These are phyloP conservation scores for Coemansia sp. DNA, from an alignment of 192 early-diverging fungal species.

Conservation along the genomic window DNA sequence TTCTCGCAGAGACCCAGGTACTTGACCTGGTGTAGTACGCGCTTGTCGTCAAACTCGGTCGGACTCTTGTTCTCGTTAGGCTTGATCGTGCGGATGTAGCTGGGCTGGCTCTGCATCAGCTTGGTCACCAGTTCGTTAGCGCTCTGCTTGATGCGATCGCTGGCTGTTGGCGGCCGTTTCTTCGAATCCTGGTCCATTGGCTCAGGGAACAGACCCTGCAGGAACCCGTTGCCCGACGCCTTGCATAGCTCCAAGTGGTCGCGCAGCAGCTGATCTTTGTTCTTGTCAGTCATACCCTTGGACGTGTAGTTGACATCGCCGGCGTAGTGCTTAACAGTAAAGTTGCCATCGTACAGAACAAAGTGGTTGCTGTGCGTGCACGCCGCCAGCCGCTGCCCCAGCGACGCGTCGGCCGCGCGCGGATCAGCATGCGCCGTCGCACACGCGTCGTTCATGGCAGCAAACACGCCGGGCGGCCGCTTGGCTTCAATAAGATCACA, in stretches of 20 bases:
- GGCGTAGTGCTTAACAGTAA: conserved; percentile 93
- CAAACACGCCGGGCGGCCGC: conserved; percentile 89
- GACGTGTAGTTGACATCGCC: conserved; percentile 92
- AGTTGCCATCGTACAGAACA: conserved; percentile 66
- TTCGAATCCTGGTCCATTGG: conserved; percentile 83
- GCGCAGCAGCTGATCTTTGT: conserved; percentile 94
- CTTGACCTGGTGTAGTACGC: conserved; percentile 95
- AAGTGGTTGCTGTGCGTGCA: conserved; percentile 74
- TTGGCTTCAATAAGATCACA: conserved; percentile 98
- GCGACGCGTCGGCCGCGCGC: conserved; percentile 70
- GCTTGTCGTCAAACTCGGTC: conserved; percentile 85
- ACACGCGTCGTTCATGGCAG: conserved; percentile 96
- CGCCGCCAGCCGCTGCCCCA: conserved; percentile 65
- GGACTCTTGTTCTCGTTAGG: conserved; percentile 95
- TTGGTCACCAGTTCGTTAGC: conserved; percentile 87
- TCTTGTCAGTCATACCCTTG: conserved; percentile 95
- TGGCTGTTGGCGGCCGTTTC: conserved; percentile 96
- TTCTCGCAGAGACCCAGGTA: conserved; percentile 97
- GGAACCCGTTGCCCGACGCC: conserved; percentile 72
- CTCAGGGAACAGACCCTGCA: conserved; percentile 85
- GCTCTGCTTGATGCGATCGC: conserved; percentile 90
- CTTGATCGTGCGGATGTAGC: conserved; percentile 97
- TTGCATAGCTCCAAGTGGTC: conserved; percentile 89
- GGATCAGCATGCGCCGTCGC: conserved; percentile 95
- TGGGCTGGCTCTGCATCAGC: conserved; percentile 92